Evolutionary conservation across 2,329 filamentous ascomycete genomes (phyloP).

Genomic region (Hymenoscyphus salicellus): DNA sequence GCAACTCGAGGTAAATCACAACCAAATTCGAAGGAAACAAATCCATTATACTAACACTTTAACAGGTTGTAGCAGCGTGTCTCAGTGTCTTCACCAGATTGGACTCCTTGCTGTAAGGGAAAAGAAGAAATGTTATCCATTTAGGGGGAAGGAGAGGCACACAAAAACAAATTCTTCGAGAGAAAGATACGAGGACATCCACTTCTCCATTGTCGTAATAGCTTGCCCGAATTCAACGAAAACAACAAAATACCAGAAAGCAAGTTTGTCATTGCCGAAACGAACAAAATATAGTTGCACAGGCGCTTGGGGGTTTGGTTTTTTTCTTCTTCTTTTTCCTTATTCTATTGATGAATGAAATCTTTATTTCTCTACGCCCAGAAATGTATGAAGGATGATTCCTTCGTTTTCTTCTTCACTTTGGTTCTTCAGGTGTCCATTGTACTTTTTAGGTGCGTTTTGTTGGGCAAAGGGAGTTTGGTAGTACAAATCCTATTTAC

Average conservation of each 20-base stretch:
- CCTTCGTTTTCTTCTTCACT: background rate
- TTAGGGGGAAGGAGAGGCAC: background rate
- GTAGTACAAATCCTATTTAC: background rate
- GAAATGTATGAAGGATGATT: no score
- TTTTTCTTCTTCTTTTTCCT: background rate
- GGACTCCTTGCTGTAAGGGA: constrained; percentile 78
- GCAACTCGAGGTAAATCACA: constrained; percentile 76
- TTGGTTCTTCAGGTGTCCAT: background rate
- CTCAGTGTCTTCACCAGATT: constrained; percentile 96
- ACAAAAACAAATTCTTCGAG: background rate
- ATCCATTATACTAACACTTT: constrained; percentile 16
- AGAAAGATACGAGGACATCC: background rate
- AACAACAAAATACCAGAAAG: constrained; percentile 12
- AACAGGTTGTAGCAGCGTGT: constrained; percentile 79
- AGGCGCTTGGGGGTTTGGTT: background rate
- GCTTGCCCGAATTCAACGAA: background rate
- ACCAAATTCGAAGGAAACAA: constrained; percentile 37
- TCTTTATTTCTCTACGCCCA: background rate
- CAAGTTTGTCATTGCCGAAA: constrained; percentile 7
- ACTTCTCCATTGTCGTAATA: constrained; percentile 33
- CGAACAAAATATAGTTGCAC: constrained; percentile 1
- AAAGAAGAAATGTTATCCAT: background rate
- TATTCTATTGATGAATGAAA: background rate
- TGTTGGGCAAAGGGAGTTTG: constrained; percentile 2
- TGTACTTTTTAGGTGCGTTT: background rate